Conservation (phyloP, 176 grass and related monocot species). For the barley (Hordeum vulgare) region MorexV3_pseudomolecules_assembly NC_058521.1:6249500-6249999, state of each 20-base stretch:
- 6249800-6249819: not conserved
- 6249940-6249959: conserved; percentile 79
- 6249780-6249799: not conserved
- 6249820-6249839: not conserved
- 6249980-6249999: not conserved
- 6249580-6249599: not conserved
- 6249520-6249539: conserved; percentile 1
- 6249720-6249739: not conserved
- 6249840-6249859: conserved; percentile 11
- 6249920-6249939: conserved; percentile 93
- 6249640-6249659: not conserved
- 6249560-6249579: not conserved
- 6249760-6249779: conserved; percentile 1
- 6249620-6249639: conserved; percentile 1
- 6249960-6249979: conserved; percentile 46
- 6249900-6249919: conserved; percentile 76
- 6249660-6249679: not conserved
- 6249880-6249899: conserved; percentile 55
- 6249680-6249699: not conserved
- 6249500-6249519: not conserved
- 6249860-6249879: not conserved
- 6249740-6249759: not conserved
- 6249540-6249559: not conserved
- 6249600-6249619: not conserved
- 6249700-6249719: not conserved